Conservation (phyloP, 2,329 filamentous ascomycete genomes). For the Amphichorda felina region DNA sequence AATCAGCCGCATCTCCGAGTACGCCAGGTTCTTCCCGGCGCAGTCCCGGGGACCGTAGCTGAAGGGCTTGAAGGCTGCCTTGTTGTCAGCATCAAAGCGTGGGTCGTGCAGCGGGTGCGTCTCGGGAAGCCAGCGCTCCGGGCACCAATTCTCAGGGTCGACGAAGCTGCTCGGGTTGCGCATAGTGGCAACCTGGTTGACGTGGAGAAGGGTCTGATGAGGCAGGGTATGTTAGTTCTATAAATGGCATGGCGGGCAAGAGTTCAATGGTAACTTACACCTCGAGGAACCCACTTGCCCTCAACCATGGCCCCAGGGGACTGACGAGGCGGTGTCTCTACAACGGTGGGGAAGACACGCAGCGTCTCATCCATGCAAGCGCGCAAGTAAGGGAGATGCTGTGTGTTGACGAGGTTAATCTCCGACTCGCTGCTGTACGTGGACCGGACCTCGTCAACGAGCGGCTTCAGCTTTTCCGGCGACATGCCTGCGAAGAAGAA, state of each 20-base stretch:
- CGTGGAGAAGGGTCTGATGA: conserved; percentile 19
- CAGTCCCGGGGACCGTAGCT: conserved; percentile 16
- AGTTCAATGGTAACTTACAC: too few species aligned
- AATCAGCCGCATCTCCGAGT: conserved; percentile 32
- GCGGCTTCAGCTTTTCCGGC: neutral
- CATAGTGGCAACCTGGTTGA: conserved; percentile 19
- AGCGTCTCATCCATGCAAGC: conserved; percentile 23
- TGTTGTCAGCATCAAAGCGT: conserved; percentile 10
- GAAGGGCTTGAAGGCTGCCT: conserved; percentile 15
- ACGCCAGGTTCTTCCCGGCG: conserved; percentile 32
- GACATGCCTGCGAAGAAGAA: neutral
- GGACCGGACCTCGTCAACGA: neutral
- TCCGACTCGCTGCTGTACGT: conserved; percentile 13
- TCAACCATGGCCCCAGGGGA: too few species aligned
- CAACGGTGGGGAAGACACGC: too few species aligned
- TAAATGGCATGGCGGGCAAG: too few species aligned
- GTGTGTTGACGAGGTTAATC: conserved; percentile 14
- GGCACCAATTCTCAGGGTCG: conserved; percentile 19
- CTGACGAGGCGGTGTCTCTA: too few species aligned
- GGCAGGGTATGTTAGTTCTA: too few species aligned
- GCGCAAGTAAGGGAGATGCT: conserved; percentile 21
- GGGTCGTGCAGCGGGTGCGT: conserved; percentile 9
- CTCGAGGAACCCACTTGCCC: too few species aligned
- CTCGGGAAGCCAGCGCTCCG: conserved; percentile 20
- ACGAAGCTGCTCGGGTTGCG: conserved; percentile 18